Conservation (phyloP, 2,329 filamentous ascomycete genomes). For the Colletotrichum sp. region DNA sequence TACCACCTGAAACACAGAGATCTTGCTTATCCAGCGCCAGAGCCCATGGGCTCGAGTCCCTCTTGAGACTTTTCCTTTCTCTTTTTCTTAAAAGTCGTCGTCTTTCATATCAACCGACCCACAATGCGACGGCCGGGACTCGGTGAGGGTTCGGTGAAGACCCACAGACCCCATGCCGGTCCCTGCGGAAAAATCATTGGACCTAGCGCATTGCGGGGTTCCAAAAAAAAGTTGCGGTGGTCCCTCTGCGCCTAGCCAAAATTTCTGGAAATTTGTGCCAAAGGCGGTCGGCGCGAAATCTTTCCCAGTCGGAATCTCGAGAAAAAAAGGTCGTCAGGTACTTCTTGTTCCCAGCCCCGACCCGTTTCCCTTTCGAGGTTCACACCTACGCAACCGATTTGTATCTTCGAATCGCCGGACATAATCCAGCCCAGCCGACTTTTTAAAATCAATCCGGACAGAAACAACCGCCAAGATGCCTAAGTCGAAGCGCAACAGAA, state of each 20-base stretch:
- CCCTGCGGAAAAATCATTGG: conserved; percentile 23
- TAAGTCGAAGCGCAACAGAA: conserved; percentile 90
- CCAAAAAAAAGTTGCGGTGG: conserved; percentile 23
- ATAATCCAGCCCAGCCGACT: neutral
- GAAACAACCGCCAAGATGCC: conserved; percentile 69
- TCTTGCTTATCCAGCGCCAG: neutral
- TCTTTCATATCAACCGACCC: neutral
- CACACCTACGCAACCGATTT: neutral
- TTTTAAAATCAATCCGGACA: neutral
- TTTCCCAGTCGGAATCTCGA: conserved; percentile 4
- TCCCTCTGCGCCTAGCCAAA: conserved; percentile 12
- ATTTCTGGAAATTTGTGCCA: conserved; percentile 21
- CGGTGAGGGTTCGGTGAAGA: neutral
- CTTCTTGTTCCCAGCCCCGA: neutral
- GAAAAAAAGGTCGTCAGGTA: neutral
- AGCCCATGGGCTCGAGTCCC: neutral
- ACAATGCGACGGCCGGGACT: neutral
- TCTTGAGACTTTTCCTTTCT: neutral
- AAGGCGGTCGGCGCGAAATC: conserved; percentile 22
- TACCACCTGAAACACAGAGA: neutral
- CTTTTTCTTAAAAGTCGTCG: neutral
- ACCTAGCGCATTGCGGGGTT: conserved; percentile 26
- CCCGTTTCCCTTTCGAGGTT: neutral
- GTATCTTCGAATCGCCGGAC: neutral
- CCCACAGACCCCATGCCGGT: neutral